Evolutionary conservation across 305 asterid species (phyloP).

Genomic region (Solanum hybrid): DNA sequence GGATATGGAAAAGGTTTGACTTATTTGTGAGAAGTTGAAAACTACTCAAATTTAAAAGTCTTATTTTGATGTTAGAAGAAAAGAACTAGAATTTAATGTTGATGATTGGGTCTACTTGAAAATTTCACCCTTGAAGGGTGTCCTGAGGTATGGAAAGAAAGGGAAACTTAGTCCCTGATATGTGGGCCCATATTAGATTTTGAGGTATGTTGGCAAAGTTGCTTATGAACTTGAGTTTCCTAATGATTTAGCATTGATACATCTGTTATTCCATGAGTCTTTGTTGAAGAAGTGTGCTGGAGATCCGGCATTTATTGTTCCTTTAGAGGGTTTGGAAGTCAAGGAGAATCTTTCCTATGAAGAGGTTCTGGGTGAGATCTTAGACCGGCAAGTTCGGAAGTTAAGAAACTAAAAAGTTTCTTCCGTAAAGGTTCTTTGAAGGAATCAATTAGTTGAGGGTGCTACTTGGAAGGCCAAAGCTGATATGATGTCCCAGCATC

Average conservation of each 20-base stretch:
- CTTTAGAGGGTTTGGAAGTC: neutral
- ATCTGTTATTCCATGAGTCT: neutral
- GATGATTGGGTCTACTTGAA: neutral
- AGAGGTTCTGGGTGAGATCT: neutral
- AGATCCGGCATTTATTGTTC: neutral
- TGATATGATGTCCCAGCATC: neutral
- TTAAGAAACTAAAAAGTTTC: too few species aligned
- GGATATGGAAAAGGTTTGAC: neutral
- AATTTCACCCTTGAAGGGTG: neutral
- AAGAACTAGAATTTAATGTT: neutral
- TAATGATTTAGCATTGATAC: neutral
- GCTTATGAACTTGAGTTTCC: neutral
- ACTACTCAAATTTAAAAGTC: neutral
- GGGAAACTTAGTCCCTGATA: neutral
- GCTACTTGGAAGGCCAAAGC: neutral
- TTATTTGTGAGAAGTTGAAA: neutral
- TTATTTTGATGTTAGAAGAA: neutral
- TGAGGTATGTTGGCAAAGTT: neutral
- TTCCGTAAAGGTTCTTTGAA: neutral
- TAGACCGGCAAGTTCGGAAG: neutral
- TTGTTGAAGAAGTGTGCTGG: neutral
- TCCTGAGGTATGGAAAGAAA: neutral
- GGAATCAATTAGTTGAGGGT: neutral
- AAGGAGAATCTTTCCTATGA: neutral
- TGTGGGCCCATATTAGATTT: neutral